Base-by-base conservation (phyloP, 306 rosid genomes). In the Vigna trinervia region DNA sequence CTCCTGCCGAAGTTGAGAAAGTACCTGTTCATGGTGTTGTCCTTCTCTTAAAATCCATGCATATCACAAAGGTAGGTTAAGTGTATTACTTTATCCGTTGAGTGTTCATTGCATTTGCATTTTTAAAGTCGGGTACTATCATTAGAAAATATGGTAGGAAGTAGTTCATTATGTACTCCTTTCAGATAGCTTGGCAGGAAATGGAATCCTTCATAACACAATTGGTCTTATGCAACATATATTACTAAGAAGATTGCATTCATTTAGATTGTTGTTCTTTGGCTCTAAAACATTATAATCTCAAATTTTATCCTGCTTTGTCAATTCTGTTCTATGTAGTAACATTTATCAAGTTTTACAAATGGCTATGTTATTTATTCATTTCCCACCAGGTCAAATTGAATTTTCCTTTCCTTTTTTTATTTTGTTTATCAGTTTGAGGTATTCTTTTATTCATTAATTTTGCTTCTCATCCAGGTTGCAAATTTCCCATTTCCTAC, bases 401-500 rank as follows among this genome's bases (percentile, higher is more conserved):
- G 48, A 50, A 36, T n/a, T 38, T 67, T 23, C 17, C 63, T 43
- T 3, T 67, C 14, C 14, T 47, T 26, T 50, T 64, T 50, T 7
- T 65, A 41, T 65, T 32, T 4, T 23, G 13, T 52, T 19, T 71
- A 9, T 6, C 1, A 76, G 51, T 36, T 48, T 48, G 57, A 79
- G 41, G 15, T 63, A 4, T 70, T 72, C 41, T 26, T 72, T 12
- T 79, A 45, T 17, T 69, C 19, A 54, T n/a, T 68, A 20, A 13
- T 73, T 36, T 67, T 23, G 47, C 20, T 75, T 66, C 39, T 71
- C 36, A 66, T 74, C 17, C 88, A 89, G 98, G 97, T 94, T 50
- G 77, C 79, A 69, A 89, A 87, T 74, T 94, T 94, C 73, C 98
- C 96, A 30, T 94, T 94, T 89, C 98, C 98, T 15, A 94, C 98